Evolutionary conservation across 192 early-diverging fungal genomes (phyloP), one percentile per base, ranked within the genome.

Genomic region (Linnemannia hyalina): DNA sequence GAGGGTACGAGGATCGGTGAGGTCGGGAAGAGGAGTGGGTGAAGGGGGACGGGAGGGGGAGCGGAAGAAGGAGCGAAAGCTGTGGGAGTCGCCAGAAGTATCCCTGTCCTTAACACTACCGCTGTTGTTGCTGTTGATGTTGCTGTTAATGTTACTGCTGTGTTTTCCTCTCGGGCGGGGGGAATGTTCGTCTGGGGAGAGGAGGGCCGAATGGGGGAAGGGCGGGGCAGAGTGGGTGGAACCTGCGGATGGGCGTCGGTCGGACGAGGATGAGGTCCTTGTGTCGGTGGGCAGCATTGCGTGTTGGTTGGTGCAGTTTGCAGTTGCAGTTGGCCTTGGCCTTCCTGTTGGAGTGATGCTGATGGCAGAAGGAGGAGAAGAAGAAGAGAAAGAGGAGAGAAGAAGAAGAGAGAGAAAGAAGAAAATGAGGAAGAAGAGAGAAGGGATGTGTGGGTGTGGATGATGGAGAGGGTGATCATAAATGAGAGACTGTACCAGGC

Each of bases 11-110:
- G 78, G 35, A 36, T 85, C 83, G 36, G 36, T 11, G 6, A 36
- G 38, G 76, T 86, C 84, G 1, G 78, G 18, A 32, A 52, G 38
- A 47, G 68, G 73, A 23, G 73, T 70, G 10, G 80, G 84, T 3
- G 84, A 86, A n/a, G 84, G 79, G 36, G 84, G 84, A 35, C 84
- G 70, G 15, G 84, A 86, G 0, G 83, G 44, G 42, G 78, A 74
- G 63, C 84, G 84, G 42, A 86, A 86, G 42, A 86, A 86, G 40
- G 84, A 80, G 47, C 75, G 76, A 6, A 86, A 57, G 36, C 79
- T 68, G 41, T 74, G 49, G 7, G 80, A 86, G 40, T 86, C 79
- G 35, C 60, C 41, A 11, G 57, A 29, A 22, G 57, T 47, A 29
- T 86, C 79, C 57, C 74, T 86, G 44, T 78, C 74, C 63, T 80